Evolutionary conservation across 2,329 filamentous ascomycete genomes (phyloP), one percentile per base, ranked within the genome.

Genomic region (Thielaviopsis populi): DNA sequence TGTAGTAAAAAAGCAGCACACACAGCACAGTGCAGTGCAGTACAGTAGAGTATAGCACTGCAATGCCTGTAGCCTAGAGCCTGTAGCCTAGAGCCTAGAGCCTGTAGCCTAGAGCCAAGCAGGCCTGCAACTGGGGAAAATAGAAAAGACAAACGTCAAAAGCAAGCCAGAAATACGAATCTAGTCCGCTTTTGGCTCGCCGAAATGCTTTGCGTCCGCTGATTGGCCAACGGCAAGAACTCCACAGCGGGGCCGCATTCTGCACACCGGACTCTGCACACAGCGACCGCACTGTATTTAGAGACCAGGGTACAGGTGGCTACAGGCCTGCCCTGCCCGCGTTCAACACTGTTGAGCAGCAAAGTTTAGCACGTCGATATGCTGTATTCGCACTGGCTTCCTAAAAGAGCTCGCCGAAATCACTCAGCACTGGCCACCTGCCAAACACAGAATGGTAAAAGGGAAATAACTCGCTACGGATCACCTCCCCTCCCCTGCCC

Each of bases 131-230:
- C 7, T 1, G 11, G 41, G 11, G 41, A n/a, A 43, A 22, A 24
- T 19, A 50, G 8, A 24, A 24, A 50, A 22, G 46, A 50, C 7
- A 5, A 13, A 3, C 3, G 30, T 7, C 7, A 7, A 33, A 7
- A 7, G 7, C 30, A 33, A 7, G 19, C 15, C 41, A 30, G 62
- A 2, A 19, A 67, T 66, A 67, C 67, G 17, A 46, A 30, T 59
- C 66, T 67, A 67, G 40, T 33, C 66, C 65, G 11, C 43, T 67
- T 67, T 61, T 19, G 66, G 62, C 63, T 67, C 63, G 66, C 64
- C 66, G 65, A 24, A 43, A 13, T 43, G 6, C n/a, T 24, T 6
- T 3, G 15, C 5, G 11, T 3, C n/a, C 19, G 53, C 13, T 61
- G 13, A 67, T 67, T 66, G 66, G 66, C 43, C 17, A 30, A 4